phyloP scores from a whole-genome alignment of 805 yeast genomes.

The Vanderwaltozyma verrucispora region DNA sequence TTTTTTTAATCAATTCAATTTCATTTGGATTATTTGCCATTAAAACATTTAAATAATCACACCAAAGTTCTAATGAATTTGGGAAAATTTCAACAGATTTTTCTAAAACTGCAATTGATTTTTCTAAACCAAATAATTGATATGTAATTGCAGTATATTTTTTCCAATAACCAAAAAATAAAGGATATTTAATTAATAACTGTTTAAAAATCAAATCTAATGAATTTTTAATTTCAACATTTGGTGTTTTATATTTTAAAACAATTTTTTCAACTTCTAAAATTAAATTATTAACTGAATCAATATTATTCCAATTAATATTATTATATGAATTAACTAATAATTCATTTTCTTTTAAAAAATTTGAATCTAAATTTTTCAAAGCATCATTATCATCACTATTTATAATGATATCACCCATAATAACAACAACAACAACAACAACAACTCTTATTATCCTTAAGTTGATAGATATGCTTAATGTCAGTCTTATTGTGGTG shows the following conservation, averaged over 20 bases:
- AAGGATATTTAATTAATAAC: constrained; percentile 46
- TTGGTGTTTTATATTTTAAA: constrained; percentile 27
- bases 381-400: constrained; percentile 4
- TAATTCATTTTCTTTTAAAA: constrained; percentile 20
- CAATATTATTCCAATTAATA: constrained; percentile 27
- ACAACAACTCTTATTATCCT: too few species aligned
- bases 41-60: constrained; percentile 49
- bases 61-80: constrained; percentile 55
- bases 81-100: constrained; percentile 43
- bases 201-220: constrained; percentile 31
- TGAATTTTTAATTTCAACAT: constrained; percentile 20
- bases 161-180: constrained; percentile 54
- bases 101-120: constrained; percentile 36
- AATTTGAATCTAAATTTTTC: constrained; percentile 16
- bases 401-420: neutral
- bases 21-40: constrained; percentile 32
- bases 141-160: constrained; percentile 45
- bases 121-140: constrained; percentile 44
- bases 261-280: constrained; percentile 25
- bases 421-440: too few species aligned
- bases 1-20: constrained; percentile 26
- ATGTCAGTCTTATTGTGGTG: too few species aligned
- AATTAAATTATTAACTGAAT: constrained; percentile 34
- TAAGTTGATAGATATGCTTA: too few species aligned
- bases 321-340: constrained; percentile 14